Evolutionary conservation across 352 stramenopile species (phyloP), one percentile per base, ranked within the genome.

Genomic region (Peronospora farinosa): DNA sequence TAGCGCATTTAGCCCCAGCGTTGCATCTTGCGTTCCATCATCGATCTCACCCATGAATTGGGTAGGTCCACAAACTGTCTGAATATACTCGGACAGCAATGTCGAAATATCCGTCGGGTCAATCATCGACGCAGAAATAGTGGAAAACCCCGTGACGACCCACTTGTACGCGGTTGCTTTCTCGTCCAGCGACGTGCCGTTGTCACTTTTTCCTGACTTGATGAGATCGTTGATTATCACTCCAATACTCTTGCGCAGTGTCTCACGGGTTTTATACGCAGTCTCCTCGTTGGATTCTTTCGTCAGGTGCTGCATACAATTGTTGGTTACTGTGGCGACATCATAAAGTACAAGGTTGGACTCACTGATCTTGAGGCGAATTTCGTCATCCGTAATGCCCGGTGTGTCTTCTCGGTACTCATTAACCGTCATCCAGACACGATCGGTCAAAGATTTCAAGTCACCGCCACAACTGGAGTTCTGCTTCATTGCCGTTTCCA

Each of bases 161-260:
- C 57, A 60, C 2, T 59, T 57, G 5, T 79, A 38, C 23, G 64
- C 65, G 13, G 76, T 69, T n/a, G 81, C 59, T 13, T 55, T 16
- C n/a, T 11, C 44, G 0, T 60, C 19, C 50, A 81, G 66, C 17
- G 57, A 52, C 39, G 68, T 44, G 25, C 64, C 68, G 47, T 74
- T 72, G 11, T 84, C 70, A 0, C 51, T 71, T 4, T 55, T 60
- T 0, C 57, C 64, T 23, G 57, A 66, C 30, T 63, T 61, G 27
- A 83, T 75, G 10, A 86, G 51, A 39, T 76, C 63, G 31, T 86
- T 72, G 5, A 86, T 59, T 30, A 86, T 77, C 11, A 74, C 68
- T 8, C 76, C 60, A 11, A 84, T 52, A 0, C 67, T 79, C 37
- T 78, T 81, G 12, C 73, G 55, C 33, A 86, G 63, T 10, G 64